Evolutionary conservation across 2,329 filamentous ascomycete species (phyloP), one percentile per base, ranked within the genome.

Genomic region (Fusarium sp.): DNA sequence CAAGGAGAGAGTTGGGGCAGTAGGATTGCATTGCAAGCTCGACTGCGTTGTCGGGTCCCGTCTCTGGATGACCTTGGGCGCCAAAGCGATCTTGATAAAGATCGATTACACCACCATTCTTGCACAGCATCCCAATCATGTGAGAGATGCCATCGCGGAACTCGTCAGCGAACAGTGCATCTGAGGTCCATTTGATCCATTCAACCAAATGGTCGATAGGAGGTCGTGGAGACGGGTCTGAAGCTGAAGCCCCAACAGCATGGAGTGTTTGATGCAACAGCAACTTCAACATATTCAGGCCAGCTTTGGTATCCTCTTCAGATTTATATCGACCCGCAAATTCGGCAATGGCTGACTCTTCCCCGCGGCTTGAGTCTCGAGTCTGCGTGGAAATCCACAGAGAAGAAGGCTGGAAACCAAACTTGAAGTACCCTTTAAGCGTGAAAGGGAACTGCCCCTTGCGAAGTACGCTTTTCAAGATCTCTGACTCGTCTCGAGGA

Each of bases 11-110:
- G 8, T 0, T 48, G 2, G 58, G 54, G 6, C 70, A 70, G 6
- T 50, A 41, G 2, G 64, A 45, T 22, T 57, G 51, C 47, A 72
- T 59, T 15, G 69, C 64, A 14, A 73, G 63, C 20, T 73, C 70
- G 0, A 72, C 28, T 9, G 66, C 58, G 6, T 72, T 73, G 6
- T 42, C 28, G 4, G 65, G 69, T 8, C 8, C 41, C 4, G 8
- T 5, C 6, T 22, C 14, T 12, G 20, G 10, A 28, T n/a, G 8
- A 14, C 26, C 48, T 24, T 47, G n/a, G 6, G 55, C 0, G 6
- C 13, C 11, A 44, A 73, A 73, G 4, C 64, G 54, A 42, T 60
- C 42, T 12, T 72, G 64, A 15, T 69, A 39, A 6, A 72, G 55
- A 20, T 73, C 69, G n/a, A 72, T 30, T 8, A 70, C 39, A n/a